Conservation (phyloP, 495 filamentous ascomycete genomes). For the Hyaloscypha hepaticicola region DNA sequence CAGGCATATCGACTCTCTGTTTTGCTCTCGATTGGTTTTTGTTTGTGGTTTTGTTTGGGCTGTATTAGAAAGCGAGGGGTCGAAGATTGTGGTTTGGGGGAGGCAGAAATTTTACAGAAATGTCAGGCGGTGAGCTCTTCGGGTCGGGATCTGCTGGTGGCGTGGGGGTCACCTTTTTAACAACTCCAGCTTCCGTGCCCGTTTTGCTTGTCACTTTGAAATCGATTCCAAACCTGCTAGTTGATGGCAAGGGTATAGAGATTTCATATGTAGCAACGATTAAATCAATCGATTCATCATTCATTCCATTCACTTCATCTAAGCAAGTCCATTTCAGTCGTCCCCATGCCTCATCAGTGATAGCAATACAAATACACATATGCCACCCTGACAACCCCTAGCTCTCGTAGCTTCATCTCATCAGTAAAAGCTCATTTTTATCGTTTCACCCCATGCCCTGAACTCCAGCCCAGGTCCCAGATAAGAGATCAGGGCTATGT, state of each 20-base stretch:
- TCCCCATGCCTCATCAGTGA: background rate
- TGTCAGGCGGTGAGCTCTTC: constrained; percentile 1
- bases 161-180: background rate
- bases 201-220: background rate
- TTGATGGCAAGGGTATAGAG: background rate
- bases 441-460: background rate
- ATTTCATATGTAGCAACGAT: background rate
- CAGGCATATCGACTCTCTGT: constrained; percentile 28
- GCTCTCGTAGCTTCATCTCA: background rate
- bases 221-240: too few species aligned
- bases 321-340: background rate
- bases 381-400: background rate
- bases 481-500: background rate
- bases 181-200: background rate
- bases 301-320: background rate
- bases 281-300: background rate
- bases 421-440: constrained; percentile 1
- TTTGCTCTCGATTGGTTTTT: background rate
- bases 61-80: background rate
- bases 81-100: background rate
- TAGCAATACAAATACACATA: constrained; percentile 24
- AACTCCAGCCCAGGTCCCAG: background rate
- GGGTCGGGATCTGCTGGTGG: background rate
- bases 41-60: constrained; percentile 2
- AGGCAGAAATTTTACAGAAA: constrained; percentile 7